phyloP scores from a whole-genome alignment of 306 rosid genomes.

The Argentina anserina region DNA sequence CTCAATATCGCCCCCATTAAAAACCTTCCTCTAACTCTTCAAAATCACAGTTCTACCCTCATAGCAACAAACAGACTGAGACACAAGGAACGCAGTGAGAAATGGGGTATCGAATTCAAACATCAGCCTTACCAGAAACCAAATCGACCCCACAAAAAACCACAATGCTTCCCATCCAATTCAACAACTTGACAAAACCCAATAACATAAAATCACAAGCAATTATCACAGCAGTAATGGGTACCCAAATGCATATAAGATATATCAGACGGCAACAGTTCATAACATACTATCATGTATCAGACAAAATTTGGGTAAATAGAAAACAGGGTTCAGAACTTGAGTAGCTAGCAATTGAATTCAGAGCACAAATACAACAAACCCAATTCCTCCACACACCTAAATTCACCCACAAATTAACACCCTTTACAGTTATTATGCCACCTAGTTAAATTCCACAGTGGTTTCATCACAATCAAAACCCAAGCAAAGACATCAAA shows the following conservation, averaged over 20 bases:
- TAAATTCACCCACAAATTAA: not conserved
- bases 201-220: not conserved
- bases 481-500: not conserved
- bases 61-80: not conserved
- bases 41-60: conserved; percentile 2
- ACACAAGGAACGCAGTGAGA: not conserved
- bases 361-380: not conserved
- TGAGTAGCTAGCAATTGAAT: not conserved
- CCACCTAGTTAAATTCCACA: not conserved
- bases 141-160: not conserved
- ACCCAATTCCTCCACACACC: not conserved
- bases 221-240: not conserved
- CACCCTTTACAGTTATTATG: not conserved
- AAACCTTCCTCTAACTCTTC: not conserved
- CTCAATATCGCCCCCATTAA: conserved; percentile 72
- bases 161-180: not conserved
- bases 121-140: not conserved
- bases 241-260: not conserved
- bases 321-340: not conserved
- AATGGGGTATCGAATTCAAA: not conserved
- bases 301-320: not conserved
- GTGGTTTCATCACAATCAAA: not conserved
- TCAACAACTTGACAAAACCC: not conserved
- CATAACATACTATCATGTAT: not conserved
- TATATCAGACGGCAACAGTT: not conserved